Evolutionary conservation across 2,329 filamentous ascomycete species (phyloP).

Genomic region (Alternaria longipes): DNA sequence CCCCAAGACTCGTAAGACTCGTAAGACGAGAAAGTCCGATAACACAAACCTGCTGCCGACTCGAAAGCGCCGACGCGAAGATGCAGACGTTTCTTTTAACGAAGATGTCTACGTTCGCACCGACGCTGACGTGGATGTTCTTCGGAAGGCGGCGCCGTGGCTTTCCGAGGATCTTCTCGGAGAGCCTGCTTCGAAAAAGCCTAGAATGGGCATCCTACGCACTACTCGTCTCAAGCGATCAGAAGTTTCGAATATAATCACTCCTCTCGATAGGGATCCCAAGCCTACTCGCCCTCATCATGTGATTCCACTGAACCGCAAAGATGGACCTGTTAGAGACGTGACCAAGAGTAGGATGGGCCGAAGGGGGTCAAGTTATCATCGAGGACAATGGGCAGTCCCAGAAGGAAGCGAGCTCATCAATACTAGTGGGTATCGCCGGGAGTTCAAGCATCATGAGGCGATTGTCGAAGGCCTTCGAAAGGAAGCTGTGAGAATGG

Average conservation of each 20-base stretch:
- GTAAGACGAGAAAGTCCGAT: background rate
- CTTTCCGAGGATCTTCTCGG: background rate
- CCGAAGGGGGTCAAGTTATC: background rate
- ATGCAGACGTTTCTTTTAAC: slow-evolving; percentile 7
- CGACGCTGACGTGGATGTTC: slow-evolving; percentile 18
- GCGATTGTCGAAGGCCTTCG: background rate
- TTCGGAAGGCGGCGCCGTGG: slow-evolving; percentile 1
- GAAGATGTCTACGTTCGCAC: slow-evolving; percentile 6
- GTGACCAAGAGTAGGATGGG: background rate
- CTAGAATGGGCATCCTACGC: background rate
- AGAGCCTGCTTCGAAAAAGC: background rate
- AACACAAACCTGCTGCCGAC: background rate
- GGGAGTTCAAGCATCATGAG: background rate
- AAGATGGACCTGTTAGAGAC: background rate
- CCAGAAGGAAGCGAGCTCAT: background rate
- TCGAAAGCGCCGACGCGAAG: slow-evolving; percentile 13
- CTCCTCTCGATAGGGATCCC: background rate
- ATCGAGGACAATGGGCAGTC: background rate
- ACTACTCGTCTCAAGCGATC: background rate
- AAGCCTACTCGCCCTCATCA: background rate
- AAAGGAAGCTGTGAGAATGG: background rate
- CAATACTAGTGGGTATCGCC: background rate
- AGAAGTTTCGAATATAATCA: background rate
- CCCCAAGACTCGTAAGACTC: background rate
- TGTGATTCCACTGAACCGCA: background rate